Conservation (phyloP, 208 protist species). For the Trypanosoma scelopori region DNA sequence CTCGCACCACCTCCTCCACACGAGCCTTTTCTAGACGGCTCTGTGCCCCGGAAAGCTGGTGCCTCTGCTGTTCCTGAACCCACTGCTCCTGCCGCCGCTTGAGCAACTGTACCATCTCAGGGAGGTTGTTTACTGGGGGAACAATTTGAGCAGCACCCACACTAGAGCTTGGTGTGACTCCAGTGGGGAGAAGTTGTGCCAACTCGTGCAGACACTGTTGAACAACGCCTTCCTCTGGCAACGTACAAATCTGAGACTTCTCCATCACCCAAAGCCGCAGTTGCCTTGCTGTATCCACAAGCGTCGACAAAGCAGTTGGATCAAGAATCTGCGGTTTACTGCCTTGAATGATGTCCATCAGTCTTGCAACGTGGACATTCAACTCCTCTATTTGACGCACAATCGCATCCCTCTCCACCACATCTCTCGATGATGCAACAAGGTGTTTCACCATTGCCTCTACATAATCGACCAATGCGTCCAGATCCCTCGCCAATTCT, state of each 20-base stretch:
- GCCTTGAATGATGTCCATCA: background rate
- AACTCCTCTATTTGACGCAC: constrained; percentile 16
- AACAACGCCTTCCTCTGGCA: constrained; percentile 18
- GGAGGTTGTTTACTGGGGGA: constrained; percentile 51
- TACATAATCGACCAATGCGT: constrained; percentile 19
- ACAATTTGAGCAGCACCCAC: constrained; percentile 39
- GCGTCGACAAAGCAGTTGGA: constrained; percentile 1
- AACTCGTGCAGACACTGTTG: constrained; percentile 57
- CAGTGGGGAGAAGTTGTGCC: constrained; percentile 59
- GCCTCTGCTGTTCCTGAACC: constrained; percentile 53
- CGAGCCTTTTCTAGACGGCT: constrained; percentile 39
- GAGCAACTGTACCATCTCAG: constrained; percentile 68
- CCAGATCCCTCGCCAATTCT: constrained; percentile 6
- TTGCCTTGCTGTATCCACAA: constrained; percentile 22
- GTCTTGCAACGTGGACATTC: constrained; percentile 2
- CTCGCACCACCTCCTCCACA: constrained; percentile 44
- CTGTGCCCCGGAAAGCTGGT: constrained; percentile 42
- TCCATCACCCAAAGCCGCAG: constrained; percentile 13
- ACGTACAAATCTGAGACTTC: background rate
- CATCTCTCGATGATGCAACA: background rate
- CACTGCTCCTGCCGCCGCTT: constrained; percentile 51
- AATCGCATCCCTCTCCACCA: background rate
- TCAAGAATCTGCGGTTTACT: constrained; percentile 1
- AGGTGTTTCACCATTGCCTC: constrained; percentile 18
- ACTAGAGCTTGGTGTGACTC: constrained; percentile 10